Conservation (phyloP, 108 stramenopile species). For the Parietichytrium sp. region DNA sequence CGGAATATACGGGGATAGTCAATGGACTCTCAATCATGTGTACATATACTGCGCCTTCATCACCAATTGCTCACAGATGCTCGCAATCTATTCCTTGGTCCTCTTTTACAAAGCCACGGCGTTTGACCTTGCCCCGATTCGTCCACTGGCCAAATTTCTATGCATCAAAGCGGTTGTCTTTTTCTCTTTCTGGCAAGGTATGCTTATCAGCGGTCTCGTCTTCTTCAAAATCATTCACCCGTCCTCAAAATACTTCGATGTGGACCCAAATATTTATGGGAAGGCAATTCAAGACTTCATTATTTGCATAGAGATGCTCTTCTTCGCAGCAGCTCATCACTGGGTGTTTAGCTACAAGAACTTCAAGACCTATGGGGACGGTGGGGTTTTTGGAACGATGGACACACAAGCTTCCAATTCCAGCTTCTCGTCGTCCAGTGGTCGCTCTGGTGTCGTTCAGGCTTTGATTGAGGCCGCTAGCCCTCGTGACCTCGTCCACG, state of each 20-base stretch:
- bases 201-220: constrained; percentile 73
- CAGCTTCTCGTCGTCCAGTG: background rate
- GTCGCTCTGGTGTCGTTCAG: background rate
- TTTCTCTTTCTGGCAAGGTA: constrained; percentile 94
- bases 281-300: constrained; percentile 87
- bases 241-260: constrained; percentile 48
- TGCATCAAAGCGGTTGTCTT: constrained; percentile 96
- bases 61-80: constrained; percentile 77
- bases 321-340: constrained; percentile 82
- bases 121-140: constrained; percentile 74
- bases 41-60: constrained; percentile 70
- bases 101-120: constrained; percentile 80
- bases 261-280: constrained; percentile 76
- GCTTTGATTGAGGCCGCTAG: constrained; percentile 19
- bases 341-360: constrained; percentile 86
- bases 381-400: background rate
- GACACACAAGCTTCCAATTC: background rate
- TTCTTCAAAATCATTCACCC: background rate
- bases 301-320: constrained; percentile 89
- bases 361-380: constrained; percentile 53
- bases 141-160: constrained; percentile 89
- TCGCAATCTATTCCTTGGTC: constrained; percentile 88
- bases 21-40: constrained; percentile 70
- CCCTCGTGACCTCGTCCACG: constrained; percentile 22
- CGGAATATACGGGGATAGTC: constrained; percentile 77